phyloP scores from a whole-genome alignment of 2,329 filamentous ascomycete genomes.

The Cercospora sp. region DNA sequence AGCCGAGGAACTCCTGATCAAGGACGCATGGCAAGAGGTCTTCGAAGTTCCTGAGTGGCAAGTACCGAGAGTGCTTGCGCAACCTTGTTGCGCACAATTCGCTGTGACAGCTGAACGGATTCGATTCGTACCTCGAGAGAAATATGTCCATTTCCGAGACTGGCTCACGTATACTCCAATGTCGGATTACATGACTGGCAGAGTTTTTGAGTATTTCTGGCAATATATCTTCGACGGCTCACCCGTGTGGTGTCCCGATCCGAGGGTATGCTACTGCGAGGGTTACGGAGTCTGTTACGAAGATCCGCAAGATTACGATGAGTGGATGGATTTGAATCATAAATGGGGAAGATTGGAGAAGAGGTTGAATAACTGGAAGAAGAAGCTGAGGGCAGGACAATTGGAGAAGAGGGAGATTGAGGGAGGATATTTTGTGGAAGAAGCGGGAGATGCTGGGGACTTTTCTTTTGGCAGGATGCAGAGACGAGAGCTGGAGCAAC shows the following conservation, averaged over 20 bases:
- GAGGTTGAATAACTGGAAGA: slow-evolving; percentile 46
- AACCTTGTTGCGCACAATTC: slow-evolving; percentile 66
- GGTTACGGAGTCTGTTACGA: slow-evolving; percentile 64
- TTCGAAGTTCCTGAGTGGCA: slow-evolving; percentile 46
- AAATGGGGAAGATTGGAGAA: slow-evolving; percentile 44
- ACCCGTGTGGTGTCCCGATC: slow-evolving; percentile 52
- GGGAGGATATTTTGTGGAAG: background rate
- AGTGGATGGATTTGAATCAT: slow-evolving; percentile 51
- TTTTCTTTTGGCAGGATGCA: slow-evolving; percentile 35
- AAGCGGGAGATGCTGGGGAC: background rate
- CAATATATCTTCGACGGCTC: slow-evolving; percentile 60
- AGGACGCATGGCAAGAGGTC: slow-evolving; percentile 49
- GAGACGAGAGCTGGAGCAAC: slow-evolving; percentile 30
- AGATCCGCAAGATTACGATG: slow-evolving; percentile 50
- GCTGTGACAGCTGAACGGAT: slow-evolving; percentile 61
- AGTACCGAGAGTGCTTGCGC: slow-evolving; percentile 55
- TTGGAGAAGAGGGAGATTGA: background rate
- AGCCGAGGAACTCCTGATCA: slow-evolving; percentile 48
- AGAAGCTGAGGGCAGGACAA: slow-evolving; percentile 16
- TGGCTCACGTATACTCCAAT: slow-evolving; percentile 60
- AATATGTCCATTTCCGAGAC: slow-evolving; percentile 59
- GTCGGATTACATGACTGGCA: slow-evolving; percentile 57
- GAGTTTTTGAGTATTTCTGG: slow-evolving; percentile 66
- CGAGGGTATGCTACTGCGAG: slow-evolving; percentile 63
- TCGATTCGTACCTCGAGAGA: slow-evolving; percentile 53